A percentile compares a stretch with the other conserved stretches of the same genome.
Conservation (phyloP, 139 green algal genomes). For the Auxenochlorella pyrenoidosa region DNA sequence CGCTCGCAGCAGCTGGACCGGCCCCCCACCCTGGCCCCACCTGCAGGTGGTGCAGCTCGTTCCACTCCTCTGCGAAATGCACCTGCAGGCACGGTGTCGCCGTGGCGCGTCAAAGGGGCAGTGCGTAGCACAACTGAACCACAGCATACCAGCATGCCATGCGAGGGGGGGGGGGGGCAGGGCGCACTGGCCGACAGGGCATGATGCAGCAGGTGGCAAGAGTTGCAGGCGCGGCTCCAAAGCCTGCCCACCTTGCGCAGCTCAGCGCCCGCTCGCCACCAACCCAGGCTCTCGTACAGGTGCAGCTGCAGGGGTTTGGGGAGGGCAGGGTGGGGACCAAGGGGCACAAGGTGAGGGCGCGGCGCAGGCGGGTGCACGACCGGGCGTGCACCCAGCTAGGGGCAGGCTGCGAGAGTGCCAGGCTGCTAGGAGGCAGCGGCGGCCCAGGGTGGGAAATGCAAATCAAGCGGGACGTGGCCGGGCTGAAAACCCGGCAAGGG, state of each 20-base stretch:
- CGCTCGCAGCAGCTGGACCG: neutral
- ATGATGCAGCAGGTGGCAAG: no score
- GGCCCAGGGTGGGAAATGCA: no score
- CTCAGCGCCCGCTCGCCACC: conserved; percentile 86
- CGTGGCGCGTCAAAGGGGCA: no score
- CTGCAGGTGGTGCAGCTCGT: conserved; percentile 90
- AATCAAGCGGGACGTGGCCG: no score
- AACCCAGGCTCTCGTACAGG: conserved; percentile 91
- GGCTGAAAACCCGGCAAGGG: no score
- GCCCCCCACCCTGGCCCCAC: neutral
- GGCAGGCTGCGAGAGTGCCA: neutral
- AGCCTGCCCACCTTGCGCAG: conserved; percentile 66
- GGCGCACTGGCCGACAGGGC: no score
- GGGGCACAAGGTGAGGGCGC: neutral
- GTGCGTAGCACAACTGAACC: no score
- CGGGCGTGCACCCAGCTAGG: neutral
- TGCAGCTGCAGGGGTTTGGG: conserved; percentile 68
- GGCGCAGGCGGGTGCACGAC: no score
- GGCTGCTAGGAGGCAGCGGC: no score
- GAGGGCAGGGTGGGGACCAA: no score
- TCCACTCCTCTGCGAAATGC: conserved; percentile 97
- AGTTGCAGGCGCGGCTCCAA: neutral
- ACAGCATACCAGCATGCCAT: no score
- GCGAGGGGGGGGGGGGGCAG: no score
- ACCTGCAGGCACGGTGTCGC: conserved; percentile 52